A percentile compares a stretch with the other conserved stretches of the same genome.
Conservation (phyloP, 805 yeast genomes). For the Cyberlindnera bimundalis region DNA sequence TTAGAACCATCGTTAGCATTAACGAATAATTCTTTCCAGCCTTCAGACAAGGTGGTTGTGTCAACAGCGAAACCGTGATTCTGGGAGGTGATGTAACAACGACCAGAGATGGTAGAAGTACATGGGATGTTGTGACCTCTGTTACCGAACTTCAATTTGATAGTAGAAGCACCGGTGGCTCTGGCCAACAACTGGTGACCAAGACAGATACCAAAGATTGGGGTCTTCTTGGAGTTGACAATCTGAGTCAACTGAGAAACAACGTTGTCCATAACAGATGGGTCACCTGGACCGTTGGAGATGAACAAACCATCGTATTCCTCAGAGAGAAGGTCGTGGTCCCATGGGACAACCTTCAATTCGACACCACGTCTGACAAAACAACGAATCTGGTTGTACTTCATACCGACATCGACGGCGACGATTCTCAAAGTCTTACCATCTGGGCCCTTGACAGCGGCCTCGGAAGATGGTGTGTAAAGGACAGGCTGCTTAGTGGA, state of each 20-base stretch:
- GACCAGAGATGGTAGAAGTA: slow-evolving; percentile 83
- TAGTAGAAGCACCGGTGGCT: slow-evolving; percentile 91
- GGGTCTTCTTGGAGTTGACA: slow-evolving; percentile 67
- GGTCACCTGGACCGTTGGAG: slow-evolving; percentile 99
- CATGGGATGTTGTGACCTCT: slow-evolving; percentile 99
- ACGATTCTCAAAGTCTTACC: slow-evolving; percentile 80
- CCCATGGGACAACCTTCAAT: slow-evolving; percentile 92
- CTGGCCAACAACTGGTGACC: slow-evolving; percentile 97
- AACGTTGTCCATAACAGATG: slow-evolving; percentile 73
- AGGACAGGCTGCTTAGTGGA: slow-evolving; percentile 73
- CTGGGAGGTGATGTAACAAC: slow-evolving; percentile 98
- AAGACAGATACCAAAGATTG: slow-evolving; percentile 95
- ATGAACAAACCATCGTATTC: slow-evolving; percentile 92
- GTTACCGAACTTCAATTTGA: slow-evolving; percentile 94
- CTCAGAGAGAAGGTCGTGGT: slow-evolving; percentile 77
- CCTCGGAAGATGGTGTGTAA: slow-evolving; percentile 64
- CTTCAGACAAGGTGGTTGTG: slow-evolving; percentile 61
- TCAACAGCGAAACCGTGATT: slow-evolving; percentile 99
- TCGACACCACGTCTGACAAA: slow-evolving; percentile 96
- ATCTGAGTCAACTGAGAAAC: slow-evolving; percentile 57
- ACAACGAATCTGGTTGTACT: slow-evolving; percentile 96
- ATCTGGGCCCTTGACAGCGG: slow-evolving; percentile 55
- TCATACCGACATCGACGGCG: slow-evolving; percentile 97
- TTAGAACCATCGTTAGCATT: slow-evolving; percentile 97
- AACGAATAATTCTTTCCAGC: slow-evolving; percentile 93